Evolutionary conservation across 306 rosid genomes (phyloP), one percentile per base, ranked within the genome.

Genomic region (Trifolium repens): DNA sequence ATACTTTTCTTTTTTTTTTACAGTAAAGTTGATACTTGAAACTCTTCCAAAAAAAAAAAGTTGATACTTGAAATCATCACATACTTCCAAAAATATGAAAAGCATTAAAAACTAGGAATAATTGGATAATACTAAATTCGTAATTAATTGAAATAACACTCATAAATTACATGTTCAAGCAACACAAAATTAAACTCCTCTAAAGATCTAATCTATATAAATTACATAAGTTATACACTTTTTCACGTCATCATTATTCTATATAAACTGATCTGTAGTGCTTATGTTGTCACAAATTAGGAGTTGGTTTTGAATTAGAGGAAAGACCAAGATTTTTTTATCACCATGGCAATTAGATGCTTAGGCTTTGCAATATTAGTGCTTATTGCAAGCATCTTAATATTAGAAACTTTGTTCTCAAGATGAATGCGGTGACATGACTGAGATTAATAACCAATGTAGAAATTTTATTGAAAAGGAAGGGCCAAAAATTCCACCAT

Each of bases 301-400:
- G 14, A 3, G 15, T 44, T 44, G 49, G 13, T 12, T 46, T 46
- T 13, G 16, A 46, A 46, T 46, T 46, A 4, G 16, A 46, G 52
- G 13, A 46, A 46, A 46, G 5, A 46, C 52, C 3, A 44, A 12
- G 50, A 44, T 22, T 22, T 11, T 44, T 44, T 12, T 5, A 44
- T 46, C 16, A 60, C 5, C 42, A 60, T 60, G 66, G 66, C 39
- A 60, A 60, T 4, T 60, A 60, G 66, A 60, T 27, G 10, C 22
- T 27, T 27, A 30, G 6, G 17, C 10, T 27, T 60, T 60, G 66
- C 0, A 30, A 60, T 10, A 5, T 60, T 60, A 32, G 19, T 60
- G 40, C 42, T 60, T 30, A 27, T 17, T 6, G 2, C 9, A 60
- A 5, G 67, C 67, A 60, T 60, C 42, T 34, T 13, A 60, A 9